phyloP scores from a whole-genome alignment of 2,329 filamentous ascomycete species.

The Kalmusia sp. region DNA sequence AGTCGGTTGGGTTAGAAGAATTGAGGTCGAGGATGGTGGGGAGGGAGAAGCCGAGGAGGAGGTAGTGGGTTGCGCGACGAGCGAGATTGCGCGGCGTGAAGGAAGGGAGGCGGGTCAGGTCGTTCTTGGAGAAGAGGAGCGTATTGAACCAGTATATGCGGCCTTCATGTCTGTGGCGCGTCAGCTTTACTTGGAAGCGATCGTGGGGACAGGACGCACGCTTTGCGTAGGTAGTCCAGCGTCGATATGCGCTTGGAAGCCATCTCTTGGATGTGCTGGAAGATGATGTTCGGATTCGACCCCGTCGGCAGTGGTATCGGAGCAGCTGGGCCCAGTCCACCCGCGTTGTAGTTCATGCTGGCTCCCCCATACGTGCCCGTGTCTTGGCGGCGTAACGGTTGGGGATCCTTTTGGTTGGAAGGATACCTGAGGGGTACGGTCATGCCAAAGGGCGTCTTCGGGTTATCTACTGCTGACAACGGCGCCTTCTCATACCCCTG shows the following conservation, averaged over 20 bases:
- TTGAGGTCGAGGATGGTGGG: constrained; percentile 90
- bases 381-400: constrained; percentile 24
- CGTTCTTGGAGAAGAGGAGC: constrained; percentile 83
- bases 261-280: constrained; percentile 79
- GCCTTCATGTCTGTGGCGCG: constrained; percentile 78
- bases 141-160: constrained; percentile 99
- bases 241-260: constrained; percentile 94
- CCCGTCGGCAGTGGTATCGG: constrained; percentile 43
- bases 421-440: constrained; percentile 40
- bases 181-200: constrained; percentile 13
- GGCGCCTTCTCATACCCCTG: constrained; percentile 40
- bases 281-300: constrained; percentile 62
- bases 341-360: constrained; percentile 16
- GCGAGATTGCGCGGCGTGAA: constrained; percentile 85
- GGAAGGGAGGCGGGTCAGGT: constrained; percentile 82
- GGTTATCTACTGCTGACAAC: constrained; percentile 40
- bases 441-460: constrained; percentile 42
- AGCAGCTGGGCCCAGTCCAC: constrained; percentile 35
- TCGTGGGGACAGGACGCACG: constrained; percentile 63
- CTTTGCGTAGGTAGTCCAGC: constrained; percentile 88
- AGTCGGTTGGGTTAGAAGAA: constrained; percentile 79
- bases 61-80: constrained; percentile 89
- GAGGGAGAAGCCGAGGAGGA: constrained; percentile 89
- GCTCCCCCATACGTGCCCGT: constrained; percentile 17
- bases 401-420: constrained; percentile 36